Evolutionary conservation across 805 yeast species (phyloP).

Genomic region (Monosporozyma aerobia): DNA sequence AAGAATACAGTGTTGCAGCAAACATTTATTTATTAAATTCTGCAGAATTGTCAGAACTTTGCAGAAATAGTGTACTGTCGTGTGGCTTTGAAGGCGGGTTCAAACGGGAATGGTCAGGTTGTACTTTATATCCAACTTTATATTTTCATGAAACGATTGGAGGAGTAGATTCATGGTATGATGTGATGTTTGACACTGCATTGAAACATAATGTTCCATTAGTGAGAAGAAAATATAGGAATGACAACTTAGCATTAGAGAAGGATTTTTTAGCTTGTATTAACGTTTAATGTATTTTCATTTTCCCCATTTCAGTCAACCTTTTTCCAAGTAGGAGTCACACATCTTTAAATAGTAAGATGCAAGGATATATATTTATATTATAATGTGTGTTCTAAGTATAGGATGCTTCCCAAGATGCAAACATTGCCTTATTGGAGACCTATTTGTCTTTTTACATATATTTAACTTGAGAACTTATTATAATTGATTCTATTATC

Average conservation of each 20-base stretch:
- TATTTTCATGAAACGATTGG: conserved; percentile 13
- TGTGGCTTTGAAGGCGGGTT: conserved; percentile 24
- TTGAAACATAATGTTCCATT: conserved; percentile 23
- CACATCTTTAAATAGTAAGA: too few species aligned
- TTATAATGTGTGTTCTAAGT: too few species aligned
- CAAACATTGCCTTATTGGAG: too few species aligned
- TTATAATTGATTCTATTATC: too few species aligned
- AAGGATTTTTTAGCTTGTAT: conserved; percentile 13
- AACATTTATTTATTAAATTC: conserved; percentile 22
- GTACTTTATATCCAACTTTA: conserved; percentile 3
- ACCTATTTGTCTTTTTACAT: too few species aligned
- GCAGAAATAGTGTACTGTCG: conserved; percentile 20
- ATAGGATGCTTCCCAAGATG: too few species aligned
- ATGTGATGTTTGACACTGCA: conserved; percentile 15
- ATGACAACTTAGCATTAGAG: conserved; percentile 16
- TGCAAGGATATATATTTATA: too few species aligned
- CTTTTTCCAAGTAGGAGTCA: too few species aligned
- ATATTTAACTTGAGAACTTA: too few species aligned
- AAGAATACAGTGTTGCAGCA: conserved; percentile 26
- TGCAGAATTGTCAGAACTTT: conserved; percentile 23
- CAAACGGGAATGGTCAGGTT: conserved; percentile 23
- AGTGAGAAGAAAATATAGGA: conserved; percentile 17
- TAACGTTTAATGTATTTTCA: not conserved
- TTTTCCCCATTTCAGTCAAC: too few species aligned
- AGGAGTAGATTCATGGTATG: conserved; percentile 18